Base-by-base conservation (phyloP, 2,329 filamentous ascomycete genomes). In the Venturiaceae sp. region DNA sequence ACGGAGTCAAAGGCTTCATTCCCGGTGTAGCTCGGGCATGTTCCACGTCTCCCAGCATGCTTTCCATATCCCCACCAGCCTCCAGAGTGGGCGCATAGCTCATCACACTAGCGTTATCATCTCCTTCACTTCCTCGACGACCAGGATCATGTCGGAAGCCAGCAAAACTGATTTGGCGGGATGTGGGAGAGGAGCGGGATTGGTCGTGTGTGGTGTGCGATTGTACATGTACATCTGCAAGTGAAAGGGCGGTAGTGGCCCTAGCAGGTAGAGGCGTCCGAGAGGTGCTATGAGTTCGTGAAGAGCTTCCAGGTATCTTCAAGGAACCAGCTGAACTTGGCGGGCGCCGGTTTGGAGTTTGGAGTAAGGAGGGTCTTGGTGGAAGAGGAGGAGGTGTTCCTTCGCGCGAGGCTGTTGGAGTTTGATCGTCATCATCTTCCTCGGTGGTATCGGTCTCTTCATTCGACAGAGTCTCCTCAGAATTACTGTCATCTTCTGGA, bases 211-310 rank as follows among this genome's bases (percentile, higher is more conserved):
- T 88, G 11, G 83, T 84, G 62, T 88, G 86, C 1, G 85, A 84
- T 54, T 92, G 79, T 0, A 87, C 89, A 64, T 90, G 87, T 58
- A 92, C 86, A 64, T 92, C 91, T 62, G 91, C 80, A 16, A 90
- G 81, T 0, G 90, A 92, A 14, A 97, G 68, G 9, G 91, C 91
- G 0, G 91, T 96, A 3, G 92, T 96, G 53, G 92, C 84, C 60
- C 83, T 84, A 1, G 87, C 84, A 28, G 75, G 70, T 19, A 79
- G 65, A 58, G 73, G 70, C 26, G 76, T 75, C 56, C 71, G 57
- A 4, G 69, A 68, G 23, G 69, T 56, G 41, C 67, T 69, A 28
- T 71, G 70, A 3, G 69, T 66, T 11, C 36, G 30, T 36, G 46
- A 13, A 34, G 47, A 16, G 28, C 36, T 21, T 37, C 30, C 32